Conservation (phyloP, 2,329 filamentous ascomycete species). For the Neopestalotiopsis sp. region DNA sequence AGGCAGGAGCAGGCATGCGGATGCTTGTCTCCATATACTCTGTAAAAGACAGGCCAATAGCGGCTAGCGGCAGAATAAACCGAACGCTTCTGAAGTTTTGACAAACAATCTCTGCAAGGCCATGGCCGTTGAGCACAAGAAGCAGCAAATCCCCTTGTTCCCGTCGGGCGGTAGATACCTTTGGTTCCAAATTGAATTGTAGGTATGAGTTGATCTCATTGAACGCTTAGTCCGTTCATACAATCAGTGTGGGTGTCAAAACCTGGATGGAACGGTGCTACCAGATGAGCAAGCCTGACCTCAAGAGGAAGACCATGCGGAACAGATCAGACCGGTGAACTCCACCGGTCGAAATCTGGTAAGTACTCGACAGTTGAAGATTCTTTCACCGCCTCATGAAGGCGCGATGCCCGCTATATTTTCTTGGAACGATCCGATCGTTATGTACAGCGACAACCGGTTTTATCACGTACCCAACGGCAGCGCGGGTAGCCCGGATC, state of each 20-base stretch:
- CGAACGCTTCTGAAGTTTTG: constrained; percentile 17
- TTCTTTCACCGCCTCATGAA: constrained; percentile 15
- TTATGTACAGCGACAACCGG: constrained; percentile 4
- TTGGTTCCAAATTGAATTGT: constrained; percentile 17
- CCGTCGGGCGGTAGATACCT: constrained; percentile 28
- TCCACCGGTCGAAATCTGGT: background rate
- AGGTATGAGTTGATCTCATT: background rate
- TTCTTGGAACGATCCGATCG: background rate
- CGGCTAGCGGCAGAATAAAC: constrained; percentile 28
- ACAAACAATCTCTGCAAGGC: constrained; percentile 24
- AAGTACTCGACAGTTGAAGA: background rate
- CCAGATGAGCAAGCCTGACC: background rate
- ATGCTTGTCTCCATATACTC: constrained; percentile 22
- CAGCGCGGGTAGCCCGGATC: constrained; percentile 8
- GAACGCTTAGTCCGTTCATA: background rate
- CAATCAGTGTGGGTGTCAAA: background rate
- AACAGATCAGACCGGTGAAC: background rate
- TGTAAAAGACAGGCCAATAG: constrained; percentile 19
- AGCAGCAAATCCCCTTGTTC: constrained; percentile 27
- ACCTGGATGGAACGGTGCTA: background rate
- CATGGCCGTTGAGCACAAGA: constrained; percentile 26
- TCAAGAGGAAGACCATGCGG: background rate
- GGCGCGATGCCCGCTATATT: background rate
- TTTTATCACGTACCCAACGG: background rate
- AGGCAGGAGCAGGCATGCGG: constrained; percentile 1